Evolutionary conservation across 2,329 filamentous ascomycete species (phyloP), one percentile per base, ranked within the genome.

Genomic region (Cadophora sp.): DNA sequence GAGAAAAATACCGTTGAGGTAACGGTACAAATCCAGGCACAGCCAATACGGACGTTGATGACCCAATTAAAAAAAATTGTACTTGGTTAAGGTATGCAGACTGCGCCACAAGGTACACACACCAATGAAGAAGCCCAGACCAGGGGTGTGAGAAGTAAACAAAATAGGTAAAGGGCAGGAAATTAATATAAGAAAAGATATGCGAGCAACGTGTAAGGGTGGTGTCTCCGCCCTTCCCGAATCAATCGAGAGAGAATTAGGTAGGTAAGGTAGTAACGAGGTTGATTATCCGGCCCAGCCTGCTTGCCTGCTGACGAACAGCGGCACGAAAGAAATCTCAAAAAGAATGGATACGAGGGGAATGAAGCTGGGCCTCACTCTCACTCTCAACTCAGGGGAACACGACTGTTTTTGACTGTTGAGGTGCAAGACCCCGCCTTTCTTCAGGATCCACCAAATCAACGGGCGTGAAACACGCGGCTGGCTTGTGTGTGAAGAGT

Each of bases 381-480:
- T n/a, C n/a, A n/a, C n/a, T n/a, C n/a, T n/a, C n/a, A n/a, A 24
- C 13, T 33, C 27, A 64, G 62, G 51, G 51, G 62, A 62, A 58
- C 22, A 18, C 39, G 51, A 18, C 22, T 45, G 20, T 22, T 55
- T 60, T 47, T 45, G 43, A 47, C 22, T 30, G 14, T 64, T 56
- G 16, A 8, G 18, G 24, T 9, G 18, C 18, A 1, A 6, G 8
- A 18, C 51, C 51, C 51, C 51, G 62, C 41, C n/a, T 24, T 30
- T 48, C 36, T 48, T 45, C 18, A 27, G 18, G 24, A 3, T 22
- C 39, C 22, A 27, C 16, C 58, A 60, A 60, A 60, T 60, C 41
- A 58, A 4, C 24, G 62, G n/a, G 30, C 47, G 22, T 58, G 51
- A 64, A 64, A 64, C 62, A 64, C 62, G 62, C 62, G 62, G 62